Evolutionary conservation across 2,329 filamentous ascomycete species (phyloP), one percentile per base, ranked within the genome.

Genomic region (Paraconiothyrium brasiliense): DNA sequence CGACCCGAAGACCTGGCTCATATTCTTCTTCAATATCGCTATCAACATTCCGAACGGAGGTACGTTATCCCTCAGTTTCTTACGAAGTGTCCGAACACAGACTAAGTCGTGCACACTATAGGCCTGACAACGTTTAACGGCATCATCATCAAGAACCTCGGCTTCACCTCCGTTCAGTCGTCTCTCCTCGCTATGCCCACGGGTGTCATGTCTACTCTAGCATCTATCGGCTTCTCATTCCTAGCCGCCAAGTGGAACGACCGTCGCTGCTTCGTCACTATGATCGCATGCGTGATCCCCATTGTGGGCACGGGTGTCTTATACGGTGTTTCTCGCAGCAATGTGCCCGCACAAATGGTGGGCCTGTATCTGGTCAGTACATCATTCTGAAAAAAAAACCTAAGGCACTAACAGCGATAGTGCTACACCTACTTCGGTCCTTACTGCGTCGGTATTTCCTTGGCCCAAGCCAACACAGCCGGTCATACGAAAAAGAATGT

Each of bases 321-420:
- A 2, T 51, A 51, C 14, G 47, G 20, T 14, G 51, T 54, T 10
- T 43, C 37, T 16, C 51, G 51, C 27, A 44, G 9, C 7, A 22
- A 11, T 4, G 49, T 52, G 13, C 20, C 49, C n/a, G 49, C 49
- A 3, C 49, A 52, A 41, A n/a, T 52, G 11, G 49, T 52, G 9
- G 49, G 49, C 35, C 20, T 52, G n/a, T 52, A 52, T 34, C 35
- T 52, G 8, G 44, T 27, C 20, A 8, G 22, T 47, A 47, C 44
- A 9, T 22, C 2, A 6, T 16, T 11, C 44, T 27, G 9, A 11
- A 3, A 4, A 3, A 10, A 5, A 5, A 77, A 0, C 78, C 58
- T 82, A 82, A 80, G 0, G 78, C 83, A 0, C 73, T 88, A 2
- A 30, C 27, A 54, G 27, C 16, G 8, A 13, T 22, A 52, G 11